phyloP scores from a whole-genome alignment of 2,329 filamentous ascomycete species.

The Fusarium hainanense region DNA sequence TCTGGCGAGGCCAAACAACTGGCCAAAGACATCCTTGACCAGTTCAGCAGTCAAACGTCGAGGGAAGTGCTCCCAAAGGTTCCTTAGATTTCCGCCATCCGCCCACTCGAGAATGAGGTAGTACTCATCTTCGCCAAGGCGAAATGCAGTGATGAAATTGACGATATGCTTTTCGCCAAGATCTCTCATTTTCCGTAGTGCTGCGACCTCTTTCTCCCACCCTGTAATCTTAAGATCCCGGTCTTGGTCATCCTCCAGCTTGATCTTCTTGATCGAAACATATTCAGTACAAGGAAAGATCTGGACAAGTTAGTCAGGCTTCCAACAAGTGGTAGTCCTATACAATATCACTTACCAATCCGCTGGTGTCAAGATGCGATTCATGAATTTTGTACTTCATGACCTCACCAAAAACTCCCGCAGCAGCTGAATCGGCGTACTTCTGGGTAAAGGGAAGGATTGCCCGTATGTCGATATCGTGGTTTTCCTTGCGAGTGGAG shows the following conservation, averaged over 20 bases:
- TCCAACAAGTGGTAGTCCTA: no score
- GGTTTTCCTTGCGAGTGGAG: not conserved
- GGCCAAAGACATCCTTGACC: not conserved
- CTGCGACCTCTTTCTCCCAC: not conserved
- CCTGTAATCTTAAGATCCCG: fast-evolving
- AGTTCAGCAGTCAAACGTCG: not conserved
- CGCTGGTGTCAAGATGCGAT: not conserved
- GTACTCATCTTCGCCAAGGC: not conserved
- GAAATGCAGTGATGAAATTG: not conserved
- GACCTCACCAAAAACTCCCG: not conserved
- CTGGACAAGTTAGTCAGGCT: no score
- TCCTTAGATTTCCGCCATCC: not conserved
- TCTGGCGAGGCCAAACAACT: not conserved
- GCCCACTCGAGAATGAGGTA: not conserved
- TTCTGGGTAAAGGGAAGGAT: no score
- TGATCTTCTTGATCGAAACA: not conserved
- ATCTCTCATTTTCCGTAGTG: not conserved
- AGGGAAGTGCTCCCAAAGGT: not conserved
- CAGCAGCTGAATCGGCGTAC: fast-evolving
- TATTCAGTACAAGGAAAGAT: not conserved
- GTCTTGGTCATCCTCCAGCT: not conserved
- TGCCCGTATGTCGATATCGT: no score
- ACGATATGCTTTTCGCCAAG: not conserved
- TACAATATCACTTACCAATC: not conserved
- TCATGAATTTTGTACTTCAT: not conserved